Conservation (phyloP, 1,284 basidiomycete genomes). For the Crucibulum parvulum region DNA sequence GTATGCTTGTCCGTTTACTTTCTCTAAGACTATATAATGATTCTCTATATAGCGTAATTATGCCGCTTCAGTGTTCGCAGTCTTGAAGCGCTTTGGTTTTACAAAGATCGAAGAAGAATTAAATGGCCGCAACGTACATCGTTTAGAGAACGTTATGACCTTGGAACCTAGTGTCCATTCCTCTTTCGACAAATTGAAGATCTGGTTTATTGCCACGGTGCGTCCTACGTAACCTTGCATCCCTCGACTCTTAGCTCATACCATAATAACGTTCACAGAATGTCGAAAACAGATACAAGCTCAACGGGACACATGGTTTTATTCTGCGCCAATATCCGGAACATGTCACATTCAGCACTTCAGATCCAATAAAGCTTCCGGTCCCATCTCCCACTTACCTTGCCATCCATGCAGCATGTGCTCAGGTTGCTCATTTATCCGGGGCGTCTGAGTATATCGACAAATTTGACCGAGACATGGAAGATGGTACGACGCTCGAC, state of each 20-base stretch:
- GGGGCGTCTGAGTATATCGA: conserved; percentile 41
- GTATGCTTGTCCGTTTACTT: conserved; percentile 5
- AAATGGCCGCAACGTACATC: conserved; percentile 26
- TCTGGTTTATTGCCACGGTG: conserved; percentile 24
- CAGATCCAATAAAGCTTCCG: conserved; percentile 20
- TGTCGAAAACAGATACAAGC: conserved; percentile 14
- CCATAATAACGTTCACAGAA: background rate
- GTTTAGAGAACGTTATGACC: conserved; percentile 28
- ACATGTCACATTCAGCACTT: conserved; percentile 25
- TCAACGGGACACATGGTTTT: conserved; percentile 6
- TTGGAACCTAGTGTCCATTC: conserved; percentile 7
- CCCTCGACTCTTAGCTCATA: background rate
- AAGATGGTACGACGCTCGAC: conserved; percentile 34
- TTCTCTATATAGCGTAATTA: conserved; percentile 5
- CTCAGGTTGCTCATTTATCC: conserved; percentile 41
- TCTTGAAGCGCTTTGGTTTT: conserved; percentile 23
- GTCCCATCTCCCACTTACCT: conserved; percentile 29
- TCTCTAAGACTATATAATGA: conserved; percentile 1
- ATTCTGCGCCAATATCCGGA: conserved; percentile 10
- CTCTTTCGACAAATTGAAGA: conserved; percentile 11
- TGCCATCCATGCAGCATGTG: conserved; percentile 41
- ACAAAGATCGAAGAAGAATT: conserved; percentile 15
- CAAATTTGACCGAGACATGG: conserved; percentile 31
- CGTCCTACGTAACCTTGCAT: conserved; percentile 5
- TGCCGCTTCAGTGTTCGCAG: conserved; percentile 18